These are phyloP conservation scores for Stentor coeruleus DNA, from an alignment of 73 alveolate genomes.

Conservation along the genomic window DNA sequence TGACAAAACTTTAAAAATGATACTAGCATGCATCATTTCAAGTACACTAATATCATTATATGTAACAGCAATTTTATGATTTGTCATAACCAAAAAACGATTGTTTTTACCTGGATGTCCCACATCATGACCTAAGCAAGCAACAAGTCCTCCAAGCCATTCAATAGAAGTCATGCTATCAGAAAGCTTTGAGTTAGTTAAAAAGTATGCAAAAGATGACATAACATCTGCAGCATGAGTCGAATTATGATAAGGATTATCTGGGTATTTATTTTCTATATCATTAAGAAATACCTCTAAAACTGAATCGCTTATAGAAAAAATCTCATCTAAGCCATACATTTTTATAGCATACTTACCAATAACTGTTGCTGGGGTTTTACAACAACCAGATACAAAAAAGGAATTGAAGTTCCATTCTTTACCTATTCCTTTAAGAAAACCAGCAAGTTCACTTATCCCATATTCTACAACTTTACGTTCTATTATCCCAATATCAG, in stretches of 20 bases:
- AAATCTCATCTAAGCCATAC: slow-evolving; percentile 33
- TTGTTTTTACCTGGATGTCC: slow-evolving; percentile 81
- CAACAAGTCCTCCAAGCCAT: slow-evolving; percentile 57
- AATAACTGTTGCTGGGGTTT: slow-evolving; percentile 11
- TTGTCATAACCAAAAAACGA: slow-evolving; percentile 72
- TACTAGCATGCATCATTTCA: slow-evolving; percentile 77
- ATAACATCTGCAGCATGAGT: slow-evolving; percentile 83
- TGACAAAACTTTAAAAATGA: slow-evolving; percentile 41
- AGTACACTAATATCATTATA: slow-evolving; percentile 72
- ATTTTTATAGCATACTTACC: neutral
- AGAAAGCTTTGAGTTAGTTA: slow-evolving; percentile 55
- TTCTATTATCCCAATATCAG: too few species aligned
- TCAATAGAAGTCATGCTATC: slow-evolving; percentile 68
- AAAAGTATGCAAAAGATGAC: slow-evolving; percentile 54
- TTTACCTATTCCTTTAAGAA: slow-evolving; percentile 19
- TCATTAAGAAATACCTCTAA: slow-evolving; percentile 20
- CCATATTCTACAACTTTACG: neutral
- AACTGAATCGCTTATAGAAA: slow-evolving; percentile 30
- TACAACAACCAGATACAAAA: slow-evolving; percentile 10
- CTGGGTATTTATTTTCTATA: slow-evolving; percentile 33
- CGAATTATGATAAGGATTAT: slow-evolving; percentile 70
- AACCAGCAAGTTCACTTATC: slow-evolving; percentile 4
- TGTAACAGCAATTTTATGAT: slow-evolving; percentile 70
- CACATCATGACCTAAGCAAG: slow-evolving; percentile 78
- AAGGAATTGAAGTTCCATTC: slow-evolving; percentile 23